Percentiles rank a stretch among this genome's conserved stretches.
Evolutionary conservation across 768 basidiomycete species (phyloP).

Genomic region (Panellus pusillus): DNA sequence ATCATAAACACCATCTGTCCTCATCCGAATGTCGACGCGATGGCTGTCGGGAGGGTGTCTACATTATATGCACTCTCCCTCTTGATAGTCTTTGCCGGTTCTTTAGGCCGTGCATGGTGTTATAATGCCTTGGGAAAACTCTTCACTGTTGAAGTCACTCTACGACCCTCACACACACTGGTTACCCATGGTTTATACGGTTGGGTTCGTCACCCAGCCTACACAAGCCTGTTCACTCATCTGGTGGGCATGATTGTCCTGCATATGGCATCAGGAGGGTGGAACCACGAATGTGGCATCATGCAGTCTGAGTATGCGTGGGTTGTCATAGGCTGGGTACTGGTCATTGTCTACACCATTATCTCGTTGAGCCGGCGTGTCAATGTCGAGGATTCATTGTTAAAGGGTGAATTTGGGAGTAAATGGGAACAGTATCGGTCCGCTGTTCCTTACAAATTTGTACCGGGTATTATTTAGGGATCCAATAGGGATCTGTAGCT

Average conservation of each 20-base stretch:
- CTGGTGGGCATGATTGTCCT: background rate
- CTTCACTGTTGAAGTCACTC: background rate
- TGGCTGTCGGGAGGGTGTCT: background rate
- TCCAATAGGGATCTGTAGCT: no score
- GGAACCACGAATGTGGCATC: background rate
- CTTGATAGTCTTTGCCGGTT: background rate
- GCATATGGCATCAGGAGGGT: background rate
- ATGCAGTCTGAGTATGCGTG: background rate
- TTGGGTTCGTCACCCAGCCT: background rate
- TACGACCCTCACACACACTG: background rate
- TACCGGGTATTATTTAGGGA: background rate
- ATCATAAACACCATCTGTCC: no score
- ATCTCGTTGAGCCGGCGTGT: background rate
- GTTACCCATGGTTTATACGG: background rate
- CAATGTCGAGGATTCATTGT: background rate
- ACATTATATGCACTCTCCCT: background rate
- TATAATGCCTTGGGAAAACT: background rate
- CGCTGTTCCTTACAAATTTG: background rate
- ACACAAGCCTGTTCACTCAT: background rate
- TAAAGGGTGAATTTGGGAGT: background rate
- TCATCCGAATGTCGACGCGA: no score
- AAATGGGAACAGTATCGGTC: background rate
- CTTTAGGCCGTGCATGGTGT: background rate
- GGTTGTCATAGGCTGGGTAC: background rate
- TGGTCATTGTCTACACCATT: background rate